Evolutionary conservation across 78 protist species (phyloP), one percentile per base, ranked within the genome.

Genomic region (Ministeria vibrans): DNA sequence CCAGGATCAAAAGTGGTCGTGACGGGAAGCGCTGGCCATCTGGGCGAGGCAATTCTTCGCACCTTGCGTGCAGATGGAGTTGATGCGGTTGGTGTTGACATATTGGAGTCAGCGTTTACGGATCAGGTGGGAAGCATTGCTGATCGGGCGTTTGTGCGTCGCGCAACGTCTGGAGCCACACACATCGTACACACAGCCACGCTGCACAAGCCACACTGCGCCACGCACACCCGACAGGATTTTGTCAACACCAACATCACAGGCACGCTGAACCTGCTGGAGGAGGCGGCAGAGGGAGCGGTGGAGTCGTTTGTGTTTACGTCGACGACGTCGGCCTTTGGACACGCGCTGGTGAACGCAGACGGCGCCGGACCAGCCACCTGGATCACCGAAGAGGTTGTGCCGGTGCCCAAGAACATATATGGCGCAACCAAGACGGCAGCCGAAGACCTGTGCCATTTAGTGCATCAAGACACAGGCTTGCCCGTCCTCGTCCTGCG

Each of bases 171-270:
- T 22, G 30, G 45, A n/a, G 55, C 0, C 72, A n/a, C 25, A 66
- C 42, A 22, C 23, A 28, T 38, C 55, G n/a, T 39, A 44, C 81
- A 77, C 64, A 42, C 63, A 27, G 81, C 81, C 64, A 77, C 81
- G 22, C 39, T 77, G 28, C 81, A 77, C 73, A 77, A 77, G 39
- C 81, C 81, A 27, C 81, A 77, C 45, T 22, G 63, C 38, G 81
- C 64, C 0, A 44, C 81, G 34, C 81, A 77, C 73, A 28, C 81
- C 0, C 63, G 66, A 20, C 46, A 34, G n/a, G 46, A 77, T 18
- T 77, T 77, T 77, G 81, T 77, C 55, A 78, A 77, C 27, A 64
- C 73, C 27, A 77, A 77, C 39, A 64, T 77, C 73, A 77, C 73
- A 23, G 81, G 81, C 36, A 77, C 81, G 13, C 66, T 77, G 73